Conservation (phyloP, 2,329 filamentous ascomycete species). For the Leptographium radiaticola region DNA sequence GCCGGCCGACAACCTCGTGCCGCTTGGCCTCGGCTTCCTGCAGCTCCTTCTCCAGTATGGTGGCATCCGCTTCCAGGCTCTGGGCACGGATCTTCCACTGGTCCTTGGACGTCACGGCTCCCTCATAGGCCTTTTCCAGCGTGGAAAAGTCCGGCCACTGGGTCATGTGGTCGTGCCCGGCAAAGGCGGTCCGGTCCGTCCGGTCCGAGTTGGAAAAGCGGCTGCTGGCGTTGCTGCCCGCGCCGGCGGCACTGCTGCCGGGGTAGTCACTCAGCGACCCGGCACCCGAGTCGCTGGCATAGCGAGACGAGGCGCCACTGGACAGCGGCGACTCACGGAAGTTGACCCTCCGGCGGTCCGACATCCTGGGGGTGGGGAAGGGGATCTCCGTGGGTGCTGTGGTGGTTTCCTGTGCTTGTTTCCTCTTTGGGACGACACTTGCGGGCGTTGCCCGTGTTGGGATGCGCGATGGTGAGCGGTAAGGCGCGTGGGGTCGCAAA, state of each 20-base stretch:
- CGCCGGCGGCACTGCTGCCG: constrained; percentile 7
- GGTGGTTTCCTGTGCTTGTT: neutral
- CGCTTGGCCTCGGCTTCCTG: constrained; percentile 14
- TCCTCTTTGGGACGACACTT: constrained; percentile 1
- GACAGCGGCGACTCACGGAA: constrained; percentile 18
- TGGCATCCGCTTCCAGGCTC: constrained; percentile 14
- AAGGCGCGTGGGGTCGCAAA: neutral
- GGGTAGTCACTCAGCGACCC: constrained; percentile 21
- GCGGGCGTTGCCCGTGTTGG: neutral
- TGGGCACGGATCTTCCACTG: constrained; percentile 14
- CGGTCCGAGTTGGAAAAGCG: constrained; percentile 6
- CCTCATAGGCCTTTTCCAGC: constrained; percentile 17
- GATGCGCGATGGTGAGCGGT: constrained; percentile 2
- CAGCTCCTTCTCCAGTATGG: constrained; percentile 8
- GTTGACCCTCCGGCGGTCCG: constrained; percentile 18
- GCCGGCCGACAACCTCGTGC: constrained; percentile 13
- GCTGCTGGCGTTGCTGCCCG: neutral
- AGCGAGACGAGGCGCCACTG: constrained; percentile 16
- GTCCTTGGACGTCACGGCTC: constrained; percentile 12
- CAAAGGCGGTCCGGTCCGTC: constrained; percentile 5
- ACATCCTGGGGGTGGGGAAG: constrained; percentile 2
- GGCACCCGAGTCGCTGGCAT: constrained; percentile 20
- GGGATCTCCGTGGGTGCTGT: neutral
- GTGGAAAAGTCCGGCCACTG: constrained; percentile 14
- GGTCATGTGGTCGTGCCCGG: constrained; percentile 10